Evolutionary conservation across 2,329 filamentous ascomycete genomes (phyloP).

Genomic region (Colletotrichum chlorophyti): DNA sequence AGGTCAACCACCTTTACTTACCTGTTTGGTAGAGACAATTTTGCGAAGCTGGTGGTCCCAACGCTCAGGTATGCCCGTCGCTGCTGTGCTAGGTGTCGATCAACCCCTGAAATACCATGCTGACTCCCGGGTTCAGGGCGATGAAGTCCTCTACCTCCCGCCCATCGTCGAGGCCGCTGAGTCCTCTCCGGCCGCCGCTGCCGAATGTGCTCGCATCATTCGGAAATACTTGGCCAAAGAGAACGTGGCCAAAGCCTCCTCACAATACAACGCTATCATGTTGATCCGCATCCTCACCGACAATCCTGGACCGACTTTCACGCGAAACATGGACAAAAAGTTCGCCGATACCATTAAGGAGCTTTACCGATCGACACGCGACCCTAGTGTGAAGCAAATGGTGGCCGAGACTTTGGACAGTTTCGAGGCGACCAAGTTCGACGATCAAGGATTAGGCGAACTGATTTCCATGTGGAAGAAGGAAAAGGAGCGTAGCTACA

Average conservation of each 20-base stretch:
- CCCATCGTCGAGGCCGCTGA: slow-evolving; percentile 95
- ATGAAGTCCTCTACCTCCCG: slow-evolving; percentile 92
- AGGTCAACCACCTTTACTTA: slow-evolving; percentile 32
- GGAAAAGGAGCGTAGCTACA: slow-evolving; percentile 74
- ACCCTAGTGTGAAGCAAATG: slow-evolving; percentile 83
- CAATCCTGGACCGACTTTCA: slow-evolving; percentile 90
- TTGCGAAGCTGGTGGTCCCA: slow-evolving; percentile 73
- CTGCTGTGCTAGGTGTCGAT: not conserved
- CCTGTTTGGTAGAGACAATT: slow-evolving; percentile 69
- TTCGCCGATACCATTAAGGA: slow-evolving; percentile 81
- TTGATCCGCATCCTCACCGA: slow-evolving; percentile 89
- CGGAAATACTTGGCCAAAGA: slow-evolving; percentile 83
- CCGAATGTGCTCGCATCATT: slow-evolving; percentile 80
- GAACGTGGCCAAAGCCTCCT: slow-evolving; percentile 68
- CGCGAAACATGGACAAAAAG: slow-evolving; percentile 85
- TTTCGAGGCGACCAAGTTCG: slow-evolving; percentile 73
- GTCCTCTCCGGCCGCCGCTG: slow-evolving; percentile 85
- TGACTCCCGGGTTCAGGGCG: slow-evolving; percentile 59
- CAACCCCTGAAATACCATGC: not conserved
- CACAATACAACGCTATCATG: slow-evolving; percentile 97
- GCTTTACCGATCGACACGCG: slow-evolving; percentile 72
- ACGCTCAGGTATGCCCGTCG: slow-evolving; percentile 51
- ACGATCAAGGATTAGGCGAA: slow-evolving; percentile 76
- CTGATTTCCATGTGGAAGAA: slow-evolving; percentile 88
- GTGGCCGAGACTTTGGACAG: slow-evolving; percentile 85